These are phyloP conservation scores for Passalora sequoiae DNA, from an alignment of 2,329 filamentous ascomycete species.

Conservation along the genomic window DNA sequence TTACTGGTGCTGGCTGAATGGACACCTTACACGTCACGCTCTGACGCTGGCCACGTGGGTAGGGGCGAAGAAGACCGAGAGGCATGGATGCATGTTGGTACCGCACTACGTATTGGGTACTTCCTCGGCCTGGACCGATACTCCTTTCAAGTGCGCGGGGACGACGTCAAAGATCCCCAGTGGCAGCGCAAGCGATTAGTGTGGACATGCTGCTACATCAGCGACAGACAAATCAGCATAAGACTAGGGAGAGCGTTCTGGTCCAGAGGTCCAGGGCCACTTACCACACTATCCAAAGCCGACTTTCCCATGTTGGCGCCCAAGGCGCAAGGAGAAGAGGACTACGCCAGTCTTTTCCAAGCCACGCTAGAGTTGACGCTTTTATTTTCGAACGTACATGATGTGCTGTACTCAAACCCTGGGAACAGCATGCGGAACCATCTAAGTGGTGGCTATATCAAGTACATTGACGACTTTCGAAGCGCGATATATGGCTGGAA, in stretches of 20 bases:
- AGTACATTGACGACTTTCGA: conserved; percentile 70
- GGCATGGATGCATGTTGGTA: conserved; percentile 71
- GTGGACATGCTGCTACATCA: conserved; percentile 65
- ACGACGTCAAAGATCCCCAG: conserved; percentile 54
- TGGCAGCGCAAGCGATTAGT: conserved; percentile 61
- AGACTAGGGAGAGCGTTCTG: conserved; percentile 68
- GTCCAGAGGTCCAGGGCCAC: conserved; percentile 64
- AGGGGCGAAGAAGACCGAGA: conserved; percentile 69
- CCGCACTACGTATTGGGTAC: conserved; percentile 64
- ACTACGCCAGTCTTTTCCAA: conserved; percentile 64
- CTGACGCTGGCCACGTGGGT: conserved; percentile 58
- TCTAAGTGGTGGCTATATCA: conserved; percentile 65
- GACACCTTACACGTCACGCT: conserved; percentile 62
- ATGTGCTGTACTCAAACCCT: conserved; percentile 67
- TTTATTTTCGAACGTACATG: conserved; percentile 68
- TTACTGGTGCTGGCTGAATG: conserved; percentile 66
- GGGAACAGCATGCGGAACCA: conserved; percentile 65
- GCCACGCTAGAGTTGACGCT: conserved; percentile 67
- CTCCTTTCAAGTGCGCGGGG: conserved; percentile 55
- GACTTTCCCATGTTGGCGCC: conserved; percentile 64
- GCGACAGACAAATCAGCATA: conserved; percentile 64
- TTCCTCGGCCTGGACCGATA: conserved; percentile 66
- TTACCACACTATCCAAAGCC: conserved; percentile 58
- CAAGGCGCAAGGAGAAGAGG: conserved; percentile 55
- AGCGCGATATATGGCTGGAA: conserved; percentile 66